These are phyloP conservation scores for Schwanniomyces yamadae DNA, from an alignment of 805 yeast species.

Conservation along the genomic window DNA sequence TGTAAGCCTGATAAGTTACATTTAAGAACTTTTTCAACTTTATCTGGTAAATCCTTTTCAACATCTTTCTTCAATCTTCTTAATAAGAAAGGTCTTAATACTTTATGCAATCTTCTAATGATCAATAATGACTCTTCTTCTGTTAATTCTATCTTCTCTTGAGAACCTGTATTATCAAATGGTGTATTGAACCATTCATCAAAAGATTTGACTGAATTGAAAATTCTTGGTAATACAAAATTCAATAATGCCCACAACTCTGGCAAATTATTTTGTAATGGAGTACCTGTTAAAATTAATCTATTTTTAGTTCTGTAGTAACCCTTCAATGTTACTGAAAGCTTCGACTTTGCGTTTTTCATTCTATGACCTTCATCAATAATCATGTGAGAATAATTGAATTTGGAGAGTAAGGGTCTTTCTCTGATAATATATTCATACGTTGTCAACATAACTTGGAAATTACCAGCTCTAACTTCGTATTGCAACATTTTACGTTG, in stretches of 20 bases:
- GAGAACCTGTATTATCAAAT: constrained; percentile 80
- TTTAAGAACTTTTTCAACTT: constrained; percentile 78
- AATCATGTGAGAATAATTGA: constrained; percentile 82
- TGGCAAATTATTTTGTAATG: constrained; percentile 79
- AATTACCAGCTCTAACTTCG: constrained; percentile 65
- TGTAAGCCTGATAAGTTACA: constrained; percentile 77
- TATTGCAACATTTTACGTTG: constrained; percentile 66
- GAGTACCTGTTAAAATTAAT: constrained; percentile 84
- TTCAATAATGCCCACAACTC: constrained; percentile 84
- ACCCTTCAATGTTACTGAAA: constrained; percentile 67
- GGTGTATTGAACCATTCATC: constrained; percentile 92
- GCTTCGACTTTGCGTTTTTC: constrained; percentile 75
- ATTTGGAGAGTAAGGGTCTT: constrained; percentile 64
- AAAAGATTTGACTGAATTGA: constrained; percentile 81
- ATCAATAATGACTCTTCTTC: constrained; percentile 85
- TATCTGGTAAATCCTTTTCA: constrained; percentile 81
- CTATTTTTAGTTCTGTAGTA: constrained; percentile 75
- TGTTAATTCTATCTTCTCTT: constrained; percentile 74
- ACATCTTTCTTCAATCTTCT: constrained; percentile 86
- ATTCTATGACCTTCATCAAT: constrained; percentile 90
- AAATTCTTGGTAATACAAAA: constrained; percentile 79
- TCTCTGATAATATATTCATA: constrained; percentile 81
- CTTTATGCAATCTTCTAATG: constrained; percentile 83
- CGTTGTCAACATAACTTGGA: constrained; percentile 76
- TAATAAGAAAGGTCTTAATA: constrained; percentile 77